These are phyloP conservation scores for Cercospora sp. DNA, from an alignment of 2,329 filamentous ascomycete species.

Conservation along the genomic window DNA sequence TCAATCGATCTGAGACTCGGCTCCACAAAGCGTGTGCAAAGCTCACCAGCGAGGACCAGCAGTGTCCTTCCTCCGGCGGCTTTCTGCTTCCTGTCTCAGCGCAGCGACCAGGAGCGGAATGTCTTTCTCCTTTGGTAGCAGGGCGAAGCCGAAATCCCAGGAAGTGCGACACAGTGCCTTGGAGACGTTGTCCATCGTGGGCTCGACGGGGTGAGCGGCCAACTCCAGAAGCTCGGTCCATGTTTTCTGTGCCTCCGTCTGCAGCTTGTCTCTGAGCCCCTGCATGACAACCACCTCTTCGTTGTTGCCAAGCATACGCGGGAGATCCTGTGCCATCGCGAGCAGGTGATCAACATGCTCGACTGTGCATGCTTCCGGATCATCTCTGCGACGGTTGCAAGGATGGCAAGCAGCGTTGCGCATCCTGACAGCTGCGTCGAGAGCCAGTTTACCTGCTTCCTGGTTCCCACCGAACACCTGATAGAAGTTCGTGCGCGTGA, in stretches of 20 bases:
- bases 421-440: background rate
- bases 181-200: background rate
- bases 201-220: background rate
- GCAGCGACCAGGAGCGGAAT: background rate
- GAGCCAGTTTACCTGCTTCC: background rate
- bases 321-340: background rate
- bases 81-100: background rate
- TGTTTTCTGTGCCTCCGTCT: constrained; percentile 1
- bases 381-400: background rate
- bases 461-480: background rate
- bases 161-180: background rate
- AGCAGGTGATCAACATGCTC: constrained; percentile 5
- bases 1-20: background rate
- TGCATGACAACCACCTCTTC: background rate
- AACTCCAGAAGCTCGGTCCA: background rate
- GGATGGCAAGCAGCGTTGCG: constrained; percentile 1
- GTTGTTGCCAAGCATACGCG: constrained; percentile 2
- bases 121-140: background rate
- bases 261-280: constrained; percentile 1
- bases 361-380: background rate
- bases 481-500: background rate
- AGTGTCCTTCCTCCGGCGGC: background rate
- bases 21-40: background rate
- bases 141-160: background rate
- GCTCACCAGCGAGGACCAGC: background rate